Base-by-base conservation (phyloP, 345 rosid species). In the Linum lewisii region DNA sequence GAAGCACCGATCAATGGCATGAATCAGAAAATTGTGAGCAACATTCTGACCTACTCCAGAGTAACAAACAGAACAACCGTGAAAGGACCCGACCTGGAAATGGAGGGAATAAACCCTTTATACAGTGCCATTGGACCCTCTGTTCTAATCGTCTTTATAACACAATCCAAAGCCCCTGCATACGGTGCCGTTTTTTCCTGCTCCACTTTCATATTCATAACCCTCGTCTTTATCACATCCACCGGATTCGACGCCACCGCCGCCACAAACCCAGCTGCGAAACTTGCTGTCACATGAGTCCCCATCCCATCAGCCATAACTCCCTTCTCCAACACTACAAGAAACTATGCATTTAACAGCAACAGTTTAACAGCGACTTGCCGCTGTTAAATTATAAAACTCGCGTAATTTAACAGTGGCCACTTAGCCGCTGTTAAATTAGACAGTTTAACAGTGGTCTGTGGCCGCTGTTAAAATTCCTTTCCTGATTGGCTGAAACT, bases 231-330 rank as follows among this genome's bases (percentile, higher is more conserved):
- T 19, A 52, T 52, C 56, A 52, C 56, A 15, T 52, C 56, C 56
- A 52, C 56, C 56, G 56, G 56, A 11, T 52, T 52, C 1, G 56
- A 52, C 6, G 20, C 56, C 56, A 21, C 22, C 56, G 56, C 56
- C 56, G 56, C 56, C 56, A 52, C 56, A 9, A 52, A 52, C 56
- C 56, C 56, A 9, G 56, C 56, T 24, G 56, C 56, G 56, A 52
- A 52, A 21, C 56, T 52, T 24, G 56, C 56, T 24, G 56, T 52
- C 56, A 52, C 56, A 24, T 52, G 56, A 13, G 56, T 52, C 24
- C n/a, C 56, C 24, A 52, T 19, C 56, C 56, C 56, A 24, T 52
- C 56, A 2, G 21, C 25, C 56, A 52, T 52, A 9, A 52, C 24
- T 24, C 56, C 56, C 1, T 20, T 52, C 56, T 20, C 56, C 24